Evolutionary conservation across 305 asterid species (phyloP).

Genomic region (Fraxinus albicans): DNA sequence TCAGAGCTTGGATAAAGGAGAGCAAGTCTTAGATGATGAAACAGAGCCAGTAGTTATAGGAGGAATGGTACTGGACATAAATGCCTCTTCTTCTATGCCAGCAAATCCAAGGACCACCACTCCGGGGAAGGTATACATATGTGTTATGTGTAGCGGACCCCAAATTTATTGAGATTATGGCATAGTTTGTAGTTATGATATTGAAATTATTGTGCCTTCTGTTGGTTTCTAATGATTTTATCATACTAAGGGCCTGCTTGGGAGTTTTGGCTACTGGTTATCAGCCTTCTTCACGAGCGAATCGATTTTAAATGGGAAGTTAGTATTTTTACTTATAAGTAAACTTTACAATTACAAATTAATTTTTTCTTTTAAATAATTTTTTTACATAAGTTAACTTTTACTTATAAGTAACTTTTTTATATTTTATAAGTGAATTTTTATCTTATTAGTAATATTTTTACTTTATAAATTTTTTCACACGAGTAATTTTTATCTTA

Average conservation of each 20-base stretch:
- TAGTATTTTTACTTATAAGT: not conserved
- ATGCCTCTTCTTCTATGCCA: conserved; percentile 56
- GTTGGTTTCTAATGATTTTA: not conserved
- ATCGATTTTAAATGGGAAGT: not conserved
- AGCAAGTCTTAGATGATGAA: conserved; percentile 22
- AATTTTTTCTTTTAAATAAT: too few relatives aligned
- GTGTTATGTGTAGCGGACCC: not conserved
- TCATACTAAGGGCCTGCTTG: not conserved
- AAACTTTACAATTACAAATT: not conserved
- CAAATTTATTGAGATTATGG: not conserved
- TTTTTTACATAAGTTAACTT: not conserved
- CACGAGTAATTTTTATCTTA: not conserved
- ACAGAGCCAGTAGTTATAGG: conserved; percentile 66
- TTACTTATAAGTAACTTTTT: not conserved
- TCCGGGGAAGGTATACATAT: conserved; percentile 72
- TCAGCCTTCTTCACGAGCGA: not conserved
- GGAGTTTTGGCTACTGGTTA: not conserved
- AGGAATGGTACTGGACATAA: conserved; percentile 84
- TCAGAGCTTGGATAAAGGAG: conserved; percentile 26
- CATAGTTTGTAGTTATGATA: not conserved
- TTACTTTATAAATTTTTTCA: not conserved
- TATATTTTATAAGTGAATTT: not conserved
- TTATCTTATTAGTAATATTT: not conserved
- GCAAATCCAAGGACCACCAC: conserved; percentile 82
- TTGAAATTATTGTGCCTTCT: not conserved